These are phyloP conservation scores for Tetracladium setigerum DNA, from an alignment of 495 filamentous ascomycete genomes.

Conservation along the genomic window DNA sequence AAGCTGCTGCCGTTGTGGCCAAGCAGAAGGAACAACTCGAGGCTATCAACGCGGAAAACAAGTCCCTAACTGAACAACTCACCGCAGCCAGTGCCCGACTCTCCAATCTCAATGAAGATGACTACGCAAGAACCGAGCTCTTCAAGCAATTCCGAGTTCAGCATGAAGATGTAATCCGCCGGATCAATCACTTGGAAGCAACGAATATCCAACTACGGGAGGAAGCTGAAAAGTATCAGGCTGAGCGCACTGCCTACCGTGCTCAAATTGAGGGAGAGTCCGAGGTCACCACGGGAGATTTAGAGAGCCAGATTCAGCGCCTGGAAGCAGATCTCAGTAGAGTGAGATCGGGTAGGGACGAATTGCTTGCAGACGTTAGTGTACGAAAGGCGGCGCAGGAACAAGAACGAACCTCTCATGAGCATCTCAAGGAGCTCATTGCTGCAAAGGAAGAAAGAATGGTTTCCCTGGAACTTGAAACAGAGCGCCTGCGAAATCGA, in stretches of 20 bases:
- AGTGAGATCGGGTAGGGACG: constrained; percentile 75
- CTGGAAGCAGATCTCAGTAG: constrained; percentile 80
- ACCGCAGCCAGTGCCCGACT: constrained; percentile 50
- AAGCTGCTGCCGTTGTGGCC: constrained; percentile 60
- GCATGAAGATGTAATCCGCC: constrained; percentile 85
- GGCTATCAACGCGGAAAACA: constrained; percentile 69
- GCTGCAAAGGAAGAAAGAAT: constrained; percentile 70
- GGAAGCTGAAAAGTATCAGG: constrained; percentile 74
- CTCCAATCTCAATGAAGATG: constrained; percentile 77
- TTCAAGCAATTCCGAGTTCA: constrained; percentile 88
- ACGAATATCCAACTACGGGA: constrained; percentile 78
- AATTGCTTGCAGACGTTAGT: constrained; percentile 70
- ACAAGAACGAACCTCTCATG: constrained; percentile 56
- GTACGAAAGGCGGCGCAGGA: constrained; percentile 73
- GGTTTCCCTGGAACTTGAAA: constrained; percentile 68
- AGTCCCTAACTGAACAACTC: constrained; percentile 67
- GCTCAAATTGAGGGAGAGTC: constrained; percentile 72
- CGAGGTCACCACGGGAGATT: constrained; percentile 58
- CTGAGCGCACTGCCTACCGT: constrained; percentile 77
- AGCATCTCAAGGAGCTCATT: constrained; percentile 72
- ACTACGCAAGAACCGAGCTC: constrained; percentile 83
- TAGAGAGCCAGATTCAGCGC: constrained; percentile 70
- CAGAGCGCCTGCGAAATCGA: constrained; percentile 57
- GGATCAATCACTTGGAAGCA: constrained; percentile 86
- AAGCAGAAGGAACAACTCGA: constrained; percentile 87